Base-by-base conservation (phyloP, 2,329 filamentous ascomycete genomes). In the Harringtonia lauricola region DNA sequence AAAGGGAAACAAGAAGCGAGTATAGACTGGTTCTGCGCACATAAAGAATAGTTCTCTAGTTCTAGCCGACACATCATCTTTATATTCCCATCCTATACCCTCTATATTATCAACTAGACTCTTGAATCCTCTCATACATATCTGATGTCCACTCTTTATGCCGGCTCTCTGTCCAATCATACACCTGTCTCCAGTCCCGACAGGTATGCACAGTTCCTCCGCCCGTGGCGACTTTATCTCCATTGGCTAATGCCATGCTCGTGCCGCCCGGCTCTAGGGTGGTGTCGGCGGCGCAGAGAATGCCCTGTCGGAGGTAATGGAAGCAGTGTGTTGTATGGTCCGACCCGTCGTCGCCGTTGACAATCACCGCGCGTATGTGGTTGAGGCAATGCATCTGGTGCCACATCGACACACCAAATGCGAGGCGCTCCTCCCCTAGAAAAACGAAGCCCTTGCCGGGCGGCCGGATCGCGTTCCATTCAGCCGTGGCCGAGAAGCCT, bases 321-420 rank as follows among this genome's bases (percentile, higher is more conserved):
- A 42, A 36, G 40, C 40, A 42, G 33, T 42, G 40, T 13, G 40
- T 17, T 31, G 40, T 42, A 12, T 42, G 40, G 17, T 42, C 40
- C 10, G 39, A 41, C 10, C 30, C 28, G 19, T 41, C 39, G 39
- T 41, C 39, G 8, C 39, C 39, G 17, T 41, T 29, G 18, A 31
- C 39, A 3, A 41, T 12, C 39, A 41, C 39, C 28, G 15, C 39
- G 18, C 39, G 39, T 3, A 41, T 41, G 19, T 41, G 39, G 39
- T 41, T 33, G 28, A 41, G 39, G 15, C 39, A 41, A 12, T 41
- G 39, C 8, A 41, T 33, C 17, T 41, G 39, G 39, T 41, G 39
- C 17, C 17, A 41, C 39, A 41, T 41, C 3, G 39, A 19, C 29
- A 41, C 39, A 2, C 29, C 39, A 33, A 41, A 41, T 2, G 39